Base-by-base conservation (phyloP, 805 yeast species). In the Lipomyces yamanashiensis region DNA sequence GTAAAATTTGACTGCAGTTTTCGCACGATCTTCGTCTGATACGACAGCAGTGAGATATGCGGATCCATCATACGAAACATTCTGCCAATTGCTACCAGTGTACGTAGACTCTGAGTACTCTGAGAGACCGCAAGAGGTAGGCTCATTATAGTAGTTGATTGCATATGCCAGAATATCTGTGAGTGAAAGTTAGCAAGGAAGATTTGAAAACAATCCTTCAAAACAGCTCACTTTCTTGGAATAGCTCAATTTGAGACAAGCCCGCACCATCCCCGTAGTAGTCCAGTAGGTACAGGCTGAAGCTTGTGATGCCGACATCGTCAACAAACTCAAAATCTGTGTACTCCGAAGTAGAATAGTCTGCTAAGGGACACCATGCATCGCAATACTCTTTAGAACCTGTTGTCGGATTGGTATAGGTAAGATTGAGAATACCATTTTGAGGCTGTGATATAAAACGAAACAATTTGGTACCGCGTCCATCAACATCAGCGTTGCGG, bases 381-480 rank as follows among this genome's bases (percentile, higher is more conserved):
- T 92, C 97, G 79, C 99, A 95, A 72, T 78, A 77, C 15, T 77
- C 73, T 2, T 82, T 56, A n/a, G 79, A 76, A 54, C 87, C 85
- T 1, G 90, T 82, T 0, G 73, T 64, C 2, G 96, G 96, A 72
- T 93, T 93, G 23, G 89, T 78, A 71, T 92, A 95, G 0, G 96
- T 85, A 67, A 95, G 75, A 74, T 95, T 95, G 97, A 95, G 89
- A 66, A 93, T 93, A 68, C 98, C 90, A 69, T 87, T 83, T 12
- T 92, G 82, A 0, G 98, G 98, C 59, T 82, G 77, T 0, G 97
- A 86, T 45, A 88, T 78, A 7, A 95, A 78, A 71, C 97, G 82
- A 74, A 92, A 95, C 7, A 81, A 63, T 54, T 86, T 80, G 2
- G 79, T 73, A 2, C 78, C 78, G 13, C 87, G 85, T 57, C 81